Conservation (phyloP, 345 rosid species). For the Eucalyptus caleyi region DNA sequence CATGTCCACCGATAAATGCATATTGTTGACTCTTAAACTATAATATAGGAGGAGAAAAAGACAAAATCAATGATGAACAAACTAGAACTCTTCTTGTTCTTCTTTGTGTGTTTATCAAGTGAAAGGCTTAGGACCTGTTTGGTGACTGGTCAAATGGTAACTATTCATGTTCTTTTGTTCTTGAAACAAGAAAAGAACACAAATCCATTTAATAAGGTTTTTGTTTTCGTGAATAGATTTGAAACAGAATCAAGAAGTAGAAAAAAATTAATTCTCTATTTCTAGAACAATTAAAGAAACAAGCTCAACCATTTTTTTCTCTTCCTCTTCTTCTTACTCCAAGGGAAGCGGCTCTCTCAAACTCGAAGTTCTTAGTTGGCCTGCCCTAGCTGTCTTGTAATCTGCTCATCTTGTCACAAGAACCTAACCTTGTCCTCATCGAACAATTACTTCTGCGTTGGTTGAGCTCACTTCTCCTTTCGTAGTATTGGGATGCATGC, state of each 20-base stretch:
- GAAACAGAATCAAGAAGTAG: rapidly evolving
- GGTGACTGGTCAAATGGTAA: rapidly evolving
- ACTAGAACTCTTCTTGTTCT: not conserved
- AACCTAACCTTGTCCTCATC: not conserved
- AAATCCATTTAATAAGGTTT: too few species aligned
- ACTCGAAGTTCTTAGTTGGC: not conserved
- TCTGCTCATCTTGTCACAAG: not conserved
- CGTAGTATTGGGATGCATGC: not conserved
- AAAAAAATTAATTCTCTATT: too few species aligned
- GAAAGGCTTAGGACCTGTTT: not conserved
- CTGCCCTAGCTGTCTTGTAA: not conserved
- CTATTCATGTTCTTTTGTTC: not conserved
- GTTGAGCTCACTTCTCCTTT: not conserved
- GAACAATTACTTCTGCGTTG: not conserved
- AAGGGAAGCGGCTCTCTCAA: not conserved
- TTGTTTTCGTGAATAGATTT: too few species aligned
- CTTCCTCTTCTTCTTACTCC: not conserved
- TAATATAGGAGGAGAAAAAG: not conserved
- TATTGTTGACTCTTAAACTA: not conserved
- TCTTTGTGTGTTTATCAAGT: not conserved
- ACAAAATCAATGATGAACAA: not conserved
- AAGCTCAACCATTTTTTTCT: too few species aligned
- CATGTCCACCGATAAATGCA: not conserved
- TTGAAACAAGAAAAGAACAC: too few species aligned
- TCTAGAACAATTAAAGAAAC: rapidly evolving